phyloP scores from a whole-genome alignment of 2,329 filamentous ascomycete species.

The Emericellopsis atlantica region DNA sequence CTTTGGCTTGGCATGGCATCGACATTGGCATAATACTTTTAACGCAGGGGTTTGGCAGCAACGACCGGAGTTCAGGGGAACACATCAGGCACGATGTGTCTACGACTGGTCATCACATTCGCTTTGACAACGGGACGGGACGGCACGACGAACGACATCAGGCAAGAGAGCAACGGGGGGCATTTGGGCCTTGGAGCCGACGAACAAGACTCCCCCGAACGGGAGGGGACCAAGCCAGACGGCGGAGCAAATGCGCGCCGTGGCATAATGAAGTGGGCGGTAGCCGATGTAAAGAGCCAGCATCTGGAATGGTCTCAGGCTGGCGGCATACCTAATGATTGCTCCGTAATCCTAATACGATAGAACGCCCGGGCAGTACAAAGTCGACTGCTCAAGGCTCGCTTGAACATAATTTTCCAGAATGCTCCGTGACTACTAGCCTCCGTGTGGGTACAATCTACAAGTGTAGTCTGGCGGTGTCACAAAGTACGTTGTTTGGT shows the following conservation, averaged over 20 bases:
- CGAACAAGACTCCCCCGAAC: too few species aligned
- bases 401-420: too few species aligned
- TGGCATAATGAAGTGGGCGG: not conserved
- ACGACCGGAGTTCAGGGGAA: conserved; percentile 28
- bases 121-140: conserved; percentile 17
- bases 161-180: conserved; percentile 5
- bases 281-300: not conserved
- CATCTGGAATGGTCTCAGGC: not conserved
- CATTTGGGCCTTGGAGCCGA: not conserved
- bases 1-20: conserved; percentile 26
- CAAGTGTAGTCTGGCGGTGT: too few species aligned
- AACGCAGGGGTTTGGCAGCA: conserved; percentile 16
- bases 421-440: too few species aligned
- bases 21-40: conserved; percentile 24
- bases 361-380: conserved; percentile 1
- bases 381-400: not conserved
- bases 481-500: too few species aligned
- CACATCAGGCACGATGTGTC: conserved; percentile 1
- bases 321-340: conserved; percentile 6
- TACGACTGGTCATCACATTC: conserved; percentile 21
- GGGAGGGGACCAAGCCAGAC: too few species aligned
- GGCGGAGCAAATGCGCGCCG: too few species aligned
- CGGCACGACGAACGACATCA: conserved; percentile 2
- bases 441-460: too few species aligned
- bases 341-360: conserved; percentile 10